phyloP scores from a whole-genome alignment of 2,329 filamentous ascomycete species.

The Cladosporium austrohemisphaericum region DNA sequence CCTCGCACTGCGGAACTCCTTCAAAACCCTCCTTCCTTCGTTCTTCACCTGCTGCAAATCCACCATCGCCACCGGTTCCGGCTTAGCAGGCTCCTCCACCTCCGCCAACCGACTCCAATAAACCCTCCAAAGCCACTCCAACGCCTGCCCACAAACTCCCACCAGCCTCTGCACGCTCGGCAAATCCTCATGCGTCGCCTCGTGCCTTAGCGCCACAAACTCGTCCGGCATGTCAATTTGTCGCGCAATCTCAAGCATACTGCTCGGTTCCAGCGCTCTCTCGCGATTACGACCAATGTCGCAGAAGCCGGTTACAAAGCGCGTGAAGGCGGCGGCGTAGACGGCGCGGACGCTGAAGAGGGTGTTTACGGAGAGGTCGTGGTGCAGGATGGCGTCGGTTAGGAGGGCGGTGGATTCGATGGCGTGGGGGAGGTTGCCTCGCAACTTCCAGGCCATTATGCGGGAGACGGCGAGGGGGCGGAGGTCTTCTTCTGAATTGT shows the following conservation, averaged over 20 bases:
- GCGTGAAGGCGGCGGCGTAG: constrained; percentile 66
- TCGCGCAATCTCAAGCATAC: constrained; percentile 69
- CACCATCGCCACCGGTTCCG: constrained; percentile 21
- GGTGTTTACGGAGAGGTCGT: constrained; percentile 47
- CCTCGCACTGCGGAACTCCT: constrained; percentile 24
- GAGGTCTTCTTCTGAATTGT: constrained; percentile 19
- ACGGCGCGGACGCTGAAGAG: constrained; percentile 63
- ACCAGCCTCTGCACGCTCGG: constrained; percentile 72
- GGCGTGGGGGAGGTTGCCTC: constrained; percentile 71
- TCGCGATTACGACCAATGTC: constrained; percentile 66
- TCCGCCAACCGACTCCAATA: constrained; percentile 66
- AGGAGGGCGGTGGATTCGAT: constrained; percentile 75
- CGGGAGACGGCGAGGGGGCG: constrained; percentile 38
- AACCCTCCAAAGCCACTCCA: constrained; percentile 83
- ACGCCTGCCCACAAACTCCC: constrained; percentile 63
- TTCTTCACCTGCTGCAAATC: constrained; percentile 35
- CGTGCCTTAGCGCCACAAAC: constrained; percentile 85
- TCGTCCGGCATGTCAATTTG: constrained; percentile 67
- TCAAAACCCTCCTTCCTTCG: constrained; percentile 23
- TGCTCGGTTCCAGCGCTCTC: constrained; percentile 55
- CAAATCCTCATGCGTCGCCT: constrained; percentile 84
- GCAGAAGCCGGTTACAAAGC: constrained; percentile 74
- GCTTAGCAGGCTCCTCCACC: constrained; percentile 27
- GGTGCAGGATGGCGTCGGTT: constrained; percentile 64
- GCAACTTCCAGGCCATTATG: constrained; percentile 58